Conservation (phyloP, 352 stramenopile genomes). For the Pythium phragmiticola region DNA sequence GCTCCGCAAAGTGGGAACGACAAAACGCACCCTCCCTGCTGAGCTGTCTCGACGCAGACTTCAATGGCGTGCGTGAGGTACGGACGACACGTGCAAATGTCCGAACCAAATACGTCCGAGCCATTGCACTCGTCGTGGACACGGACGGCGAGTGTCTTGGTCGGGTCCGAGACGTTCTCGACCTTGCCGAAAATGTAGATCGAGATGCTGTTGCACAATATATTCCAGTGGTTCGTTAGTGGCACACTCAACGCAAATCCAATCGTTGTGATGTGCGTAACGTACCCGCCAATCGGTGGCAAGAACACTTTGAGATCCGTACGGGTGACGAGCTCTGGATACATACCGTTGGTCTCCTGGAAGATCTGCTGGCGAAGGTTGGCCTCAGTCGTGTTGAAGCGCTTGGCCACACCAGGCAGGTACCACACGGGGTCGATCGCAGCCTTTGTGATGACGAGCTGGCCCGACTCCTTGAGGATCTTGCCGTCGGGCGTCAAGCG, state of each 20-base stretch:
- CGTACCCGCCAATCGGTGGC: constrained; percentile 96
- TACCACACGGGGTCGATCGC: constrained; percentile 99
- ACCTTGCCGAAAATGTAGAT: constrained; percentile 99
- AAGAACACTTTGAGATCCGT: constrained; percentile 99
- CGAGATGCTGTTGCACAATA: constrained; percentile 45
- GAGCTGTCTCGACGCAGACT: constrained; percentile 97
- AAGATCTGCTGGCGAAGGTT: constrained; percentile 98
- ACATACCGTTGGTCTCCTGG: constrained; percentile 99
- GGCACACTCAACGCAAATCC: not conserved
- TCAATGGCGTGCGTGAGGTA: constrained; percentile 99
- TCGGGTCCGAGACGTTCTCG: constrained; percentile 95
- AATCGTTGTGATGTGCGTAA: not conserved
- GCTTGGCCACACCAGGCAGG: constrained; percentile 96
- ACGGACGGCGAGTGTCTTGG: constrained; percentile 95
- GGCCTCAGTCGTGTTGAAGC: constrained; percentile 96
- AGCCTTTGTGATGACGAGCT: constrained; percentile 95
- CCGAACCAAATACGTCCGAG: constrained; percentile 96
- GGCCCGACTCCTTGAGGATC: constrained; percentile 90
- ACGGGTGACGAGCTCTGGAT: constrained; percentile 98
- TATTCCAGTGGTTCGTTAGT: not conserved
- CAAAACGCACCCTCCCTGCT: constrained; percentile 89
- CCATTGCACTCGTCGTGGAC: constrained; percentile 99
- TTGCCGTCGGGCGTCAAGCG: constrained; percentile 96
- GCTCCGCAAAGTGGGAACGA: not conserved
- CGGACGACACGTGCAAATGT: constrained; percentile 99